These are phyloP conservation scores for Actinomucor elegans DNA, from an alignment of 371 early-diverging fungal species.

Conservation along the genomic window DNA sequence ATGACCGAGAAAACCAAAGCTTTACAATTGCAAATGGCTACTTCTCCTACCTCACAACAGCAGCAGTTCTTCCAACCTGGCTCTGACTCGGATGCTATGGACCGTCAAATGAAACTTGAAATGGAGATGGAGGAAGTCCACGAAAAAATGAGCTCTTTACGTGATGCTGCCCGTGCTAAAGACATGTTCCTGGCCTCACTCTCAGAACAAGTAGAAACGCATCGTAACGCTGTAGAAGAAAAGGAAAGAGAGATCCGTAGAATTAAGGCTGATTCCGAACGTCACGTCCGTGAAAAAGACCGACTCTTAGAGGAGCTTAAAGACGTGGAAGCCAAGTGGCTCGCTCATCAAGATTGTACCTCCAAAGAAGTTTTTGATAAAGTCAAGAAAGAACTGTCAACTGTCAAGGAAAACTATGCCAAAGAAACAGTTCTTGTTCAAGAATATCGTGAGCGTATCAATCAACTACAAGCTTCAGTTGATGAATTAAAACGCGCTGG, in stretches of 20 bases:
- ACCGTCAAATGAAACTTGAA: constrained; percentile 47
- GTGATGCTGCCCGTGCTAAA: constrained; percentile 51
- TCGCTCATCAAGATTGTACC: constrained; percentile 39
- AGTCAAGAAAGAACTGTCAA: constrained; percentile 28
- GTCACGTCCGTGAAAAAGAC: constrained; percentile 42
- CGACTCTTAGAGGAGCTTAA: constrained; percentile 37
- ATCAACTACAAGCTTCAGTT: constrained; percentile 35
- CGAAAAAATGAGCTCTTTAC: constrained; percentile 45
- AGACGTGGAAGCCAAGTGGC: constrained; percentile 37
- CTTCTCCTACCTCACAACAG: constrained; percentile 19
- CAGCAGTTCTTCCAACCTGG: constrained; percentile 20
- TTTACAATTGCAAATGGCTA: constrained; percentile 29
- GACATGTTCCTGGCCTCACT: constrained; percentile 46
- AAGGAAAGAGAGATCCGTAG: constrained; percentile 51
- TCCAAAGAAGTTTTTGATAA: constrained; percentile 36
- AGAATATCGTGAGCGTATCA: constrained; percentile 30
- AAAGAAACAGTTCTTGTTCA: constrained; percentile 26
- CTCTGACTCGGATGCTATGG: constrained; percentile 20
- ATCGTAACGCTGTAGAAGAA: constrained; percentile 48
- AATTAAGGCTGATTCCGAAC: constrained; percentile 40
- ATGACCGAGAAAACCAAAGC: constrained; percentile 6
- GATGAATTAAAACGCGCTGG: constrained; percentile 52
- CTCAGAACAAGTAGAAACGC: constrained; percentile 47
- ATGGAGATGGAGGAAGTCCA: constrained; percentile 54
- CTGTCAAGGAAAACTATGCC: constrained; percentile 30